Base-by-base conservation (phyloP, 192 early-diverging fungal species). In the Allomyces javanicus region DNA sequence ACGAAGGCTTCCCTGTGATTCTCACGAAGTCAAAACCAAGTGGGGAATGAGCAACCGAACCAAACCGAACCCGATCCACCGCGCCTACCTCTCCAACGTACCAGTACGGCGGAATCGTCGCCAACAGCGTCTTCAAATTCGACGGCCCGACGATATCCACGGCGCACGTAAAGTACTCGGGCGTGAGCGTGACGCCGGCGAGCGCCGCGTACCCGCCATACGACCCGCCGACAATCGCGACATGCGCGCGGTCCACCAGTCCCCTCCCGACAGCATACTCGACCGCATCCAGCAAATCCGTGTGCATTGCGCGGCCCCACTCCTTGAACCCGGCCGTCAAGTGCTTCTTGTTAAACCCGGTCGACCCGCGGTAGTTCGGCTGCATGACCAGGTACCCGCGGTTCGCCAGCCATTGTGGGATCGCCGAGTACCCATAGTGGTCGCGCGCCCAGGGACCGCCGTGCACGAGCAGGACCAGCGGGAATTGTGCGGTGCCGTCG, bases 131-230 rank as follows among this genome's bases (percentile, higher is more conserved):
- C 25, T 55, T 27, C 19, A 77, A 63, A 23, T 77, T 76, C 21
- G 69, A 72, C 40, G 75, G 74, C 22, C 75, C 75, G 55, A 70
- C 74, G 23, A 76, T 40, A 55, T 77, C 75, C 4, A 76, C 75
- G 22, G 74, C 64, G 22, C 70, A 75, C 58, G 70, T 66, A 69
- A 73, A 76, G 24, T 70, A 74, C 23, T 76, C 71, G 33, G 75
- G 75, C 24, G 75, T 76, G 55, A 74, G 72, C 2, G 75, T 73
- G 22, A 76, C 71, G 19, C 75, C 75, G 0, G 75, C 75, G 40
- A 76, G 74, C 9, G 67, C 65, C 24, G 72, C 12, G 63, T 74
- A 77, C 10, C 75, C 75, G 27, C 75, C 75, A n/a, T 76, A 76
- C 9, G 65, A 70, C 43, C 68, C 75, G 45, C 75, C 75, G 44